Evolutionary conservation across 352 stramenopile genomes (phyloP), one percentile per base, ranked within the genome.

Genomic region (Elongisporangium senticosum): DNA sequence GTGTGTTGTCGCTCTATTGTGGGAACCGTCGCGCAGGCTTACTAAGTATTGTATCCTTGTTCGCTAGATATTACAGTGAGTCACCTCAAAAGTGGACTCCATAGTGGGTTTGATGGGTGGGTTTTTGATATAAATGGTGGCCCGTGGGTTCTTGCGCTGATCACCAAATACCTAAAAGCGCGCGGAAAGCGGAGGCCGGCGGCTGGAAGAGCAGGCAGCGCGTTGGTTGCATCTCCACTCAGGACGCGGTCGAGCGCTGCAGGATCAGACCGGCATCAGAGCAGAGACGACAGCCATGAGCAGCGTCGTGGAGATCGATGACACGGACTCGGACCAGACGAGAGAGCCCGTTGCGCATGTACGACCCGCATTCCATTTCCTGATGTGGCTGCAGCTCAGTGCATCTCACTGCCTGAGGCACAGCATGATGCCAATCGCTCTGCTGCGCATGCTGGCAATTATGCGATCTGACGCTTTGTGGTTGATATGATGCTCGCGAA

Each of bases 291-390:
- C 33, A 2, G 33, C 10, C 33, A 43, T 43, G 33, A 43, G 33
- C 11, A 43, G 33, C 33, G 33, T 43, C 5, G 53, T 68, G 21
- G 62, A 65, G 39, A 65, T 62, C 59, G 37, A 59, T 33, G 48
- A 60, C 19, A 61, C 62, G 22, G 62, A 69, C 22, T 66, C 63
- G 23, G 63, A 64, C n/a, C 60, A 43, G 10, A 17, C 11, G 33
- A 1, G 33, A 43, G 33, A 43, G 33, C 13, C 33, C 33, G 11
- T 43, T 43, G 33, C 33, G 33, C 33, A 43, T 2, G 33, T 43
- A 17, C 33, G 33, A 17, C 33, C 23, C 33, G 33, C 33, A 4
- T 43, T 43, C 33, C 33, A 3, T 17, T 43, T 17, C 33, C 13
- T 37, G 4, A 37, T 37, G 26, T 26, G 23, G 23, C 23, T 43